Conservation (phyloP, 805 yeast species). For the Ogataea siamensis region DNA sequence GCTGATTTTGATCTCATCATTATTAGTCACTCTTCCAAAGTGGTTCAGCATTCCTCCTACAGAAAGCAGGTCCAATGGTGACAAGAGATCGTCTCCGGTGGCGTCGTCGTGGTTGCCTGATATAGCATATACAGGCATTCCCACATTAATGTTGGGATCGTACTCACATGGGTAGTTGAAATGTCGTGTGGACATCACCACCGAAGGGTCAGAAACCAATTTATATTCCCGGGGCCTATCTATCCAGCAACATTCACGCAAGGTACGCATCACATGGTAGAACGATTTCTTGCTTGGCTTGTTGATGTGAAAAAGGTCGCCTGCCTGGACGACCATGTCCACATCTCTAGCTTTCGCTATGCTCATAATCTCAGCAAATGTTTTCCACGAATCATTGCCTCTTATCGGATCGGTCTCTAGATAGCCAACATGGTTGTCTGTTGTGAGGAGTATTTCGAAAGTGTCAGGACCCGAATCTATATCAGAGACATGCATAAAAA, state of each 20-base stretch:
- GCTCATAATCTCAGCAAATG: slow-evolving; percentile 79
- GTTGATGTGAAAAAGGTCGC: slow-evolving; percentile 89
- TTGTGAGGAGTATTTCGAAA: slow-evolving; percentile 74
- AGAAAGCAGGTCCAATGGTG: slow-evolving; percentile 82
- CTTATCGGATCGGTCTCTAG: slow-evolving; percentile 85
- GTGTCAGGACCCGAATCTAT: slow-evolving; percentile 61
- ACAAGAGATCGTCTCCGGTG: slow-evolving; percentile 76
- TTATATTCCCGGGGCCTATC: slow-evolving; percentile 86
- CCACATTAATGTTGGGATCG: slow-evolving; percentile 85
- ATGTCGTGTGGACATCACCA: slow-evolving; percentile 56
- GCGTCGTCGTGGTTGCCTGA: slow-evolving; percentile 98
- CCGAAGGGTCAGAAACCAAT: slow-evolving; percentile 72
- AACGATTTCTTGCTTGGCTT: slow-evolving; percentile 85
- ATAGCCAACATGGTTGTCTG: slow-evolving; percentile 96
- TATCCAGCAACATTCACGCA: slow-evolving; percentile 74
- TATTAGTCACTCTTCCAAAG: slow-evolving; percentile 78
- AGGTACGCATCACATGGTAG: slow-evolving; percentile 73
- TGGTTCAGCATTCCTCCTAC: slow-evolving; percentile 84
- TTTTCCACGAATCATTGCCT: slow-evolving; percentile 85
- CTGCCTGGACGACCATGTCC: slow-evolving; percentile 89
- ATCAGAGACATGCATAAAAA: slow-evolving; percentile 37
- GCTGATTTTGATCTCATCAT: slow-evolving; percentile 67
- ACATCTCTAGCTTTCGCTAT: slow-evolving; percentile 70
- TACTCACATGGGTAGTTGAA: slow-evolving; percentile 78
- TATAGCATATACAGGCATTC: slow-evolving; percentile 88